Conservation (phyloP, 208 protist species). For the Crithidia bombi region DNA sequence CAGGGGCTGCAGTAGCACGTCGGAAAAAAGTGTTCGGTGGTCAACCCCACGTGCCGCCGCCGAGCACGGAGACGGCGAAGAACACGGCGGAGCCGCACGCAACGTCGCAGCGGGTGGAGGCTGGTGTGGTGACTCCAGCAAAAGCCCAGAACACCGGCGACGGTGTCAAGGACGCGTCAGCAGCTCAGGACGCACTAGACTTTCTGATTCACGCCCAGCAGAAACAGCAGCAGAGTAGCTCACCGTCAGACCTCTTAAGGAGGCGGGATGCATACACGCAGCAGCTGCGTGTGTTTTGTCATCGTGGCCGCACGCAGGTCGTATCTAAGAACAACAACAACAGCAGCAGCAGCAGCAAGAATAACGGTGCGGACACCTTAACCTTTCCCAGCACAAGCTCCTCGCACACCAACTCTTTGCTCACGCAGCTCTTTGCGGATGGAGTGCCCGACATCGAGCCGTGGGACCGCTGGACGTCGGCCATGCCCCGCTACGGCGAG, state of each 20-base stretch:
- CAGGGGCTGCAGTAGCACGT: not conserved
- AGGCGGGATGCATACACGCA: conserved; percentile 35
- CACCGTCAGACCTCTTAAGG: conserved; percentile 6
- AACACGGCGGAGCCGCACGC: not conserved
- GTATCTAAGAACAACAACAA: not conserved
- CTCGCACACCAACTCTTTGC: conserved; percentile 45
- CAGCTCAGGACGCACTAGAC: conserved; percentile 12
- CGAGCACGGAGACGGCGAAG: not conserved
- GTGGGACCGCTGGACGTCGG: conserved; percentile 79
- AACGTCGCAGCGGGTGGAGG: not conserved
- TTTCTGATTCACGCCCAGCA: conserved; percentile 16
- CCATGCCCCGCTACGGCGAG: conserved; percentile 66
- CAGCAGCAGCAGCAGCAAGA: not conserved
- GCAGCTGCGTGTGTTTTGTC: conserved; percentile 33
- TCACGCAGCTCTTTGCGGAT: conserved; percentile 51
- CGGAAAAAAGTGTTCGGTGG: conserved; percentile 23
- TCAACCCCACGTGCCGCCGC: conserved; percentile 4
- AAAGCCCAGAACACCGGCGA: conserved; percentile 1
- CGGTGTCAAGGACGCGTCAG: not conserved
- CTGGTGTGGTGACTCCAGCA: not conserved
- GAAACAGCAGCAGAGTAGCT: conserved; percentile 14
- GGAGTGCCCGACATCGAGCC: conserved; percentile 86
- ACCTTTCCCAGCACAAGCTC: conserved; percentile 8
- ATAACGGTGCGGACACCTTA: not conserved
- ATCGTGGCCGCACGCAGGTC: conserved; percentile 2